A percentile compares a stretch with the other conserved stretches of the same genome.
phyloP scores from a whole-genome alignment of 805 yeast genomes.

The Torulaspora quercuum region DNA sequence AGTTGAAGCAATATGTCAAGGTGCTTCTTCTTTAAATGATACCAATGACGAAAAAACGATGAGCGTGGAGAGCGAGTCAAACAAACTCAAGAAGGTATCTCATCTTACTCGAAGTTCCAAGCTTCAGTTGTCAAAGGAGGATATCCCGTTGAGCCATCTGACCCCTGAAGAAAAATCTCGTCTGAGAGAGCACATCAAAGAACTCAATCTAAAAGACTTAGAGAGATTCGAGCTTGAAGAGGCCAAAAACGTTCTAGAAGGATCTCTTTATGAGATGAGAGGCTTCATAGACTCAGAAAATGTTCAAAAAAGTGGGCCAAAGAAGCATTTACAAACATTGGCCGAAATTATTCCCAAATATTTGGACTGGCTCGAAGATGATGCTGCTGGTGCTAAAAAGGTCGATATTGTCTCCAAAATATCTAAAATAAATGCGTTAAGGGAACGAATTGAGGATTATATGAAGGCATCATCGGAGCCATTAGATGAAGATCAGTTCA shows the following conservation, averaged over 20 bases:
- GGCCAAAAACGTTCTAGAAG: conserved; percentile 66
- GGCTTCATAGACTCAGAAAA: conserved; percentile 54
- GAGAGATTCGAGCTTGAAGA: conserved; percentile 54
- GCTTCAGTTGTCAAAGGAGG: conserved; percentile 30
- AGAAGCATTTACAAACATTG: conserved; percentile 39
- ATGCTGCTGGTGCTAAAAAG: conserved; percentile 48
- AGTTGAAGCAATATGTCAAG: conserved; percentile 46
- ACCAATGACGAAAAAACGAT: conserved; percentile 17
- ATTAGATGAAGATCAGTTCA: conserved; percentile 46
- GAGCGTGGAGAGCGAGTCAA: not conserved
- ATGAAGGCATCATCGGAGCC: conserved; percentile 46
- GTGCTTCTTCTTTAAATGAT: conserved; percentile 28
- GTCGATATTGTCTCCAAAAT: conserved; percentile 40
- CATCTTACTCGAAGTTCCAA: too few species aligned
- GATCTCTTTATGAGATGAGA: conserved; percentile 66
- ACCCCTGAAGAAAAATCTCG: conserved; percentile 46
- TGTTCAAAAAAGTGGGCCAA: conserved; percentile 42
- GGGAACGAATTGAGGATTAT: conserved; percentile 37
- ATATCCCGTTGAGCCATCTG: conserved; percentile 46
- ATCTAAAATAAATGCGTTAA: conserved; percentile 25
- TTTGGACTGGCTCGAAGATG: conserved; percentile 78
- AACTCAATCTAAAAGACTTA: conserved; percentile 50
- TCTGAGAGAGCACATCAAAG: conserved; percentile 47
- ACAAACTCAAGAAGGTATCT: not conserved
- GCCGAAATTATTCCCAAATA: conserved; percentile 43